Base-by-base conservation (phyloP, 768 basidiomycete species). In the Rubroboletus satanas region DNA sequence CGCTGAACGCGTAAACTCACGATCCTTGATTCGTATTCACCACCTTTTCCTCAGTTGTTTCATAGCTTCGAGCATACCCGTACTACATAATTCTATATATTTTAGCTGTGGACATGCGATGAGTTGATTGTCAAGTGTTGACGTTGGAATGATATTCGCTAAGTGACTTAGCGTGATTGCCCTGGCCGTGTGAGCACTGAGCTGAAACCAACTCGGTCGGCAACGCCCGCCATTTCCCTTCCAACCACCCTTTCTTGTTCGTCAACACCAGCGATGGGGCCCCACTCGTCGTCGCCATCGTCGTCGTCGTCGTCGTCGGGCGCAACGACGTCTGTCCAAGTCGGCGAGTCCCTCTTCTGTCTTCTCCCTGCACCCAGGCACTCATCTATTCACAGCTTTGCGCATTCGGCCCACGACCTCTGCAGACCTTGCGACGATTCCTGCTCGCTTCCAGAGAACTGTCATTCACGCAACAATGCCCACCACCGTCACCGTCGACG, bases 381-480 rank as follows among this genome's bases (percentile, higher is more conserved):
- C 52, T 51, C 36, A 57, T 56, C 37, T n/a, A 28, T 54, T 55
- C 44, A 54, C 70, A 87, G 95, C 94, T 65, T 78, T 97, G 63
- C 88, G 95, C 63, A 94, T 98, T 60, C 85, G 94, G 57, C 95
- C 95, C 29, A 81, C 88, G 42, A 92, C 92, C 42, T 73, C 79
- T 33, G 89, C 95, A 70, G 94, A 97, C 76, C 76, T 85, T 41
- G 78, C 79, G 48, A 87, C 88, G 67, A 93, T 96, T 59, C 96
- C 96, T 64, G 84, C 87, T 72, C 90, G 96, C 71, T 97, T 98
- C 73, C 95, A 97, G 75, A 85, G 89, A 60, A 82, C 85, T 60
- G 86, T 94, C 67, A 84, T 98, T 74, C 87, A 91, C 65, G 81
- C 90, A 21, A 77, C 79, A 49, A 83, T 89, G 18, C 62, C 81